Base-by-base conservation (phyloP, 2,329 filamentous ascomycete genomes). In the Didymellaceae sp. region DNA sequence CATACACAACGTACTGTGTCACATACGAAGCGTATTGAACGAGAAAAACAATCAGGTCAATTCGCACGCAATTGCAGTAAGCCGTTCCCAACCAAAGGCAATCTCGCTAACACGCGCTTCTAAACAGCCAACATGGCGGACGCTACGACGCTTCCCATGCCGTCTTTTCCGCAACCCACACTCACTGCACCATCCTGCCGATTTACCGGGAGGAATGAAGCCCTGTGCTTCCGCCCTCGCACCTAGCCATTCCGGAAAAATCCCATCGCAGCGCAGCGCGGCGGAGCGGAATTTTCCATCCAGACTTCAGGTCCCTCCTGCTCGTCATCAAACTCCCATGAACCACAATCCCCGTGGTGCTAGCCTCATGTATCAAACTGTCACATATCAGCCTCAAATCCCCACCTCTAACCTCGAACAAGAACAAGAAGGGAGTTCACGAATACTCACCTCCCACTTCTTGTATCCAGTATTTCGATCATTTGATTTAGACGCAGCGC, bases 381-480 rank as follows among this genome's bases (percentile, higher is more conserved):
- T 5, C 20, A 13, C 9, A 0, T 5, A 11, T 49, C 13, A 43
- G 16, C 18, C 1, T 22, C 34, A 21, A n/a, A n/a, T n/a, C n/a
- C n/a, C n/a, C n/a, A n/a, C n/a, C n/a, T n/a, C n/a, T n/a, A n/a
- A n/a, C n/a, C 33, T 21, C 17, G 6, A 2, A 11, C 7, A 33
- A 17, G 7, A 17, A 10, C 35, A n/a, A 13, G 5, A 17, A 20
- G 18, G 14, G 4, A 20, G 22, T 9, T 30, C 25, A 30, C 14
- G 2, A 22, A 20, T 9, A 57, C 62, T 33, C 46, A 70, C 66
- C 62, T 75, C 70, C 73, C 73, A 75, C 59, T 75, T 75, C 60
- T 74, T 67, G 54, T 72, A 55, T 3, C 73, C 73, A 20, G 67
- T 66, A 9, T 68, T 62, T 40, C 67, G 61, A n/a, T 55, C 67